These are phyloP conservation scores for Quercus engelmannii DNA, from an alignment of 306 rosid species.

Conservation along the genomic window DNA sequence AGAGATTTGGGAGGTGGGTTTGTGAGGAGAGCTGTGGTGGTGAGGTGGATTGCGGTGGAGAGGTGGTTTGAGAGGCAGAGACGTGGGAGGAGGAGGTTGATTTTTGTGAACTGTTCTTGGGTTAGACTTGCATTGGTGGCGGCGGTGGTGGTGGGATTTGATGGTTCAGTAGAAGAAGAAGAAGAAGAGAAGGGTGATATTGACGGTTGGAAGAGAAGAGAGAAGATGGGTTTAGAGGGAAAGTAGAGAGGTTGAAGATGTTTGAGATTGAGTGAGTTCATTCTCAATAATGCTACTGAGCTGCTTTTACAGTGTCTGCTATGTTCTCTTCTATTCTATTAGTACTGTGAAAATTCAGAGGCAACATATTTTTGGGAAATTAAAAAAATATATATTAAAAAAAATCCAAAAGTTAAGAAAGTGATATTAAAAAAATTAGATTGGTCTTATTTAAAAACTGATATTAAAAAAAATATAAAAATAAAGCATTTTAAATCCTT, in stretches of 20 bases:
- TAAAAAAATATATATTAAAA: too few species aligned
- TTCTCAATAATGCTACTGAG: not conserved
- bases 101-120: constrained; percentile 27
- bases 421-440: too few species aligned
- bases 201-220: not conserved
- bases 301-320: too few species aligned
- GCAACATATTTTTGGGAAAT: too few species aligned
- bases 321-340: too few species aligned
- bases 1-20: constrained; percentile 49
- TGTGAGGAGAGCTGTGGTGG: constrained; percentile 42
- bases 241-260: not conserved
- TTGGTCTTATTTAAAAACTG: too few species aligned
- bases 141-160: not conserved
- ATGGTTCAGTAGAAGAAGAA: constrained; percentile 4
- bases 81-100: constrained; percentile 62
- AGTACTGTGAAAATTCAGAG: too few species aligned
- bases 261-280: constrained; percentile 1
- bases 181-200: not conserved
- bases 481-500: too few species aligned
- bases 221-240: constrained; percentile 5
- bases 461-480: too few species aligned
- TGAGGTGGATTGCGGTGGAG: constrained; percentile 45
- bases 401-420: too few species aligned
- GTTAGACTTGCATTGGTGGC: constrained; percentile 18
- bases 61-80: constrained; percentile 51